phyloP scores from a whole-genome alignment of 257 asterid species.

The Oldenlandia corymbosa region DNA sequence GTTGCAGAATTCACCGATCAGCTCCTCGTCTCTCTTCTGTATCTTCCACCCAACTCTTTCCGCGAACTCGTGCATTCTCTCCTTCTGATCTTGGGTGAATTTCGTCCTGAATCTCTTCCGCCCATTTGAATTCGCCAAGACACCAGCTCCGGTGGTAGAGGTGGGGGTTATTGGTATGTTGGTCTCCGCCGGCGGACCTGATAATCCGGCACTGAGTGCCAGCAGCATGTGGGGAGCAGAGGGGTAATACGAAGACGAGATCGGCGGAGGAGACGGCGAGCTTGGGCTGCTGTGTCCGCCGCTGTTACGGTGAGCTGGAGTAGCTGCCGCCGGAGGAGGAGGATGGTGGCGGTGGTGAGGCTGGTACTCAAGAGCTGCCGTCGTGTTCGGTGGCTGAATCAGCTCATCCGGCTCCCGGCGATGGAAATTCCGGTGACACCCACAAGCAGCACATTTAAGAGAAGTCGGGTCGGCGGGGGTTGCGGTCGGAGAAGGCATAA shows the following conservation, averaged over 20 bases:
- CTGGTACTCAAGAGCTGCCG: conserved; percentile 66
- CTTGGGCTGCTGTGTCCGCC: conserved; percentile 53
- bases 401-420: conserved; percentile 84
- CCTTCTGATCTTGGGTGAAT: conserved; percentile 64
- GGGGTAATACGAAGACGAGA: conserved; percentile 83
- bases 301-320: conserved; percentile 18
- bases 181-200: conserved; percentile 37
- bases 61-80: conserved; percentile 60
- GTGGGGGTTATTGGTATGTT: conserved; percentile 25
- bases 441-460: conserved; percentile 93
- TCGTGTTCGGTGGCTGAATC: conserved; percentile 27
- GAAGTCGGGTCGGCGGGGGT: conserved; percentile 76
- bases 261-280: conserved; percentile 94
- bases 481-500: conserved; percentile 72
- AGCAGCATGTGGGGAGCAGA: conserved; percentile 90
- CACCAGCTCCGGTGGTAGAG: conserved; percentile 17
- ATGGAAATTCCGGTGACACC: conserved; percentile 97
- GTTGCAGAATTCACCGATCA: conserved; percentile 45
- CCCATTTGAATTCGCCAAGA: conserved; percentile 23
- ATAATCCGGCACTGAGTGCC: conserved; percentile 58
- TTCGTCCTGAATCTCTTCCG: conserved; percentile 70
- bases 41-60: conserved; percentile 72
- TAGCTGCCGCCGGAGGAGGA: conserved; percentile 31
- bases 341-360: conserved; percentile 98
- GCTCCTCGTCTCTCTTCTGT: conserved; percentile 67